Evolutionary conservation across 768 basidiomycete genomes (phyloP), one percentile per base, ranked within the genome.

Genomic region (Dendrothele bispora): DNA sequence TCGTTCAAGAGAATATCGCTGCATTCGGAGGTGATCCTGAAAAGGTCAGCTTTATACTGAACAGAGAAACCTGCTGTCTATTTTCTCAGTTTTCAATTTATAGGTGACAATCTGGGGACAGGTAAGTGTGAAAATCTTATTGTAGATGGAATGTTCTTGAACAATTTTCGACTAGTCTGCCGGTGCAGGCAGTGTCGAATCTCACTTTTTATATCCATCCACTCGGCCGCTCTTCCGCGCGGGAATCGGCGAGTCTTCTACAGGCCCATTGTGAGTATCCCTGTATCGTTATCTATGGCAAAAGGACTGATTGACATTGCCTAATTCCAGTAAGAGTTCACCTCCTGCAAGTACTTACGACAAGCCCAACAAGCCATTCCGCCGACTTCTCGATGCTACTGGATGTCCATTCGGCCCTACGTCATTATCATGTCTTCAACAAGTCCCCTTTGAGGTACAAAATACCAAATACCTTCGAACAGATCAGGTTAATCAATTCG

Each of bases 1-100:
- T 84, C 61, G 65, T 87, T 1, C 75, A 84, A 50, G 66, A 82
- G n/a, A 83, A 88, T 55, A 79, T 87, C 11, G 72, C 66, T 3
- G 71, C 72, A 2, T 86, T 87, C 55, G 83, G 84, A 12, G 42
- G 27, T 7, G 29, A 43, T 30, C 11, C 15, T 10, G 24, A 1
- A 5, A 29, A 30, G n/a, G n/a, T 43, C 56, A 24, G 55, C 46
- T 6, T 21, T n/a, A n/a, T n/a, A n/a, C n/a, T n/a, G n/a, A 5
- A 20, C 22, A 21, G 12, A 30, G n/a, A 21, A 14, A 1, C n/a
- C n/a, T n/a, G n/a, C 29, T 25, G 21, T 14, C n/a, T 25, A n/a
- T 18, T 43, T n/a, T 14, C 21, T 15, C 47, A 18, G 46, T 35
- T 25, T 28, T 6, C 11, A 30, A 18, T 18, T 27, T 24, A n/a